phyloP scores from a whole-genome alignment of 495 filamentous ascomycete species.

The Chaetomium tenue region DNA sequence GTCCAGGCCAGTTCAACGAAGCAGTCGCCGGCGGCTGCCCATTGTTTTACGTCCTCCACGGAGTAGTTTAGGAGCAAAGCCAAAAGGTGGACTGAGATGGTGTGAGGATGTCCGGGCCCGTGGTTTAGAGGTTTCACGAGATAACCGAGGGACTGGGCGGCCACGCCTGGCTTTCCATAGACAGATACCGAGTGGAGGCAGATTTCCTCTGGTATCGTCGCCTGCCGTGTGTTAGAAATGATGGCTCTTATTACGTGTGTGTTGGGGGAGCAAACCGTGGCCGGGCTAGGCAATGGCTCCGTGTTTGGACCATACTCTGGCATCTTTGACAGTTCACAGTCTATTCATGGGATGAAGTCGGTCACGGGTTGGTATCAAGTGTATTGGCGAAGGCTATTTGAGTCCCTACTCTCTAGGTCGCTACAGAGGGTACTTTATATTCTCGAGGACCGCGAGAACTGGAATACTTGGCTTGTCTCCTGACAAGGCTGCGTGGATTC shows the following conservation, averaged over 20 bases:
- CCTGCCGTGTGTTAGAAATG: not conserved
- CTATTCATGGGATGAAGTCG: too few species aligned
- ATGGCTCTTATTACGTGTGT: not conserved
- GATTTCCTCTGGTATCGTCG: not conserved
- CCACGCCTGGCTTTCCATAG: not conserved
- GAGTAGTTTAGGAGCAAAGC: not conserved
- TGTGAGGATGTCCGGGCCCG: not conserved
- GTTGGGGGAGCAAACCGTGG: not conserved
- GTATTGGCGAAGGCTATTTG: too few species aligned
- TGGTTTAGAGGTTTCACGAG: not conserved
- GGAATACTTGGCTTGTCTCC: too few species aligned
- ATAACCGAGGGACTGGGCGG: not conserved
- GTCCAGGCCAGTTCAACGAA: constrained; percentile 17
- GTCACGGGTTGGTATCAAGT: too few species aligned
- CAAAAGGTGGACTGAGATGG: constrained; percentile 5
- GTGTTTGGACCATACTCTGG: too few species aligned
- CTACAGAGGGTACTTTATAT: too few species aligned
- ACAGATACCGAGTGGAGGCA: not conserved
- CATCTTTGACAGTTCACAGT: too few species aligned
- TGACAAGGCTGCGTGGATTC: too few species aligned
- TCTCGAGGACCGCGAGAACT: too few species aligned
- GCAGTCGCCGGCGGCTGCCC: not conserved
- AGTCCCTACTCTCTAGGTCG: too few species aligned
- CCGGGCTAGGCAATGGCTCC: too few species aligned
- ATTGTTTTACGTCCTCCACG: not conserved